Evolutionary conservation across 768 basidiomycete species (phyloP).

Genomic region (Leccinum aurantiacum): DNA sequence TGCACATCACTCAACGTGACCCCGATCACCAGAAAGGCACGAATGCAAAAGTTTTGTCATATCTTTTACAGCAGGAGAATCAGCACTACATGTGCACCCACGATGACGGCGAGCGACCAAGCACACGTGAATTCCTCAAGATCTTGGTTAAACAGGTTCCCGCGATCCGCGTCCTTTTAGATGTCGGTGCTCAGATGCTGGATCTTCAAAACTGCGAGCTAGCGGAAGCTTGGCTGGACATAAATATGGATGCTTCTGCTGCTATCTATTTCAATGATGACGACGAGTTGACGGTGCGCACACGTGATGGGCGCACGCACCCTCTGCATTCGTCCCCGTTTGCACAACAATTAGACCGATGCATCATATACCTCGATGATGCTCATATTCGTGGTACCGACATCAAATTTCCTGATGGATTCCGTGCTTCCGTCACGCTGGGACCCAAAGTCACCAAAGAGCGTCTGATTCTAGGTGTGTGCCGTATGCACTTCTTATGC

Average conservation of each 20-base stretch:
- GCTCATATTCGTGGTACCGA: slow-evolving; percentile 41
- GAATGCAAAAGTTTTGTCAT: too few relatives aligned
- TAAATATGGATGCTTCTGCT: slow-evolving; percentile 7
- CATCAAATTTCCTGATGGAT: slow-evolving; percentile 30
- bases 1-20: too few relatives aligned
- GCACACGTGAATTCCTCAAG: too few relatives aligned
- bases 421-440: slow-evolving; percentile 36
- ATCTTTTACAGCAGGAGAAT: too few relatives aligned
- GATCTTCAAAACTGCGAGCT: slow-evolving; percentile 45
- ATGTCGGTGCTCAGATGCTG: slow-evolving; percentile 56
- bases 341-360: slow-evolving; percentile 26
- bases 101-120: too few relatives aligned
- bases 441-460: slow-evolving; percentile 39
- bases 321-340: slow-evolving; percentile 30
- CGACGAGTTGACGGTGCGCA: slow-evolving; percentile 32
- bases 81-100: too few relatives aligned
- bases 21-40: too few relatives aligned
- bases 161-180: too few relatives aligned
- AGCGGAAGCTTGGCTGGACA: slow-evolving; percentile 40
- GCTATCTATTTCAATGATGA: slow-evolving; percentile 28
- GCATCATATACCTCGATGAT: slow-evolving; percentile 38
- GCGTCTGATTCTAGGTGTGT: slow-evolving; percentile 19
- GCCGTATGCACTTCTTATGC: neutral
- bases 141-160: too few relatives aligned
- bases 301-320: slow-evolving; percentile 18